Evolutionary conservation across 1,284 basidiomycete genomes (phyloP).

Genomic region (Ceraceosorus guamensis): DNA sequence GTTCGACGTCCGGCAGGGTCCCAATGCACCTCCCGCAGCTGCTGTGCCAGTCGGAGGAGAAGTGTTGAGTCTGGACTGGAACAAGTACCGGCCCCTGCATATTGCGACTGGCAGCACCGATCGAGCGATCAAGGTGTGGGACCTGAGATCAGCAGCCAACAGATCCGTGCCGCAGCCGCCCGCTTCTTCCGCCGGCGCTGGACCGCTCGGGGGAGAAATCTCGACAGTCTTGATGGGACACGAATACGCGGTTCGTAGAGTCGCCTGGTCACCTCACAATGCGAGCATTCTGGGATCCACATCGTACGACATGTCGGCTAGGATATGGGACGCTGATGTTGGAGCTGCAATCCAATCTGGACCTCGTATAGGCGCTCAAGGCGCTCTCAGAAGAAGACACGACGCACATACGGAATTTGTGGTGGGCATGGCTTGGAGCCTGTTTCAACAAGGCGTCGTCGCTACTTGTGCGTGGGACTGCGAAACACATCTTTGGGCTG

Average conservation of each 20-base stretch:
- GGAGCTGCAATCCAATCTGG: slow-evolving; percentile 18
- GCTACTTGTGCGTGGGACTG: slow-evolving; percentile 88
- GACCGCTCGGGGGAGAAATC: slow-evolving; percentile 11
- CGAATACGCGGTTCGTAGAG: slow-evolving; percentile 53
- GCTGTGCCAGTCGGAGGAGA: slow-evolving; percentile 40
- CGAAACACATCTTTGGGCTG: slow-evolving; percentile 63
- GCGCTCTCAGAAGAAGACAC: slow-evolving; percentile 56
- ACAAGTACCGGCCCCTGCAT: slow-evolving; percentile 74
- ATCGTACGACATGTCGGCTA: slow-evolving; percentile 92
- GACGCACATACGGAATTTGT: slow-evolving; percentile 91
- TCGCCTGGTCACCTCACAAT: slow-evolving; percentile 56
- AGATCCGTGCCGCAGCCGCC: slow-evolving; percentile 11
- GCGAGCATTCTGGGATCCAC: slow-evolving; percentile 71
- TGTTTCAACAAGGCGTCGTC: slow-evolving; percentile 72
- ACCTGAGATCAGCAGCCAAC: slow-evolving; percentile 50
- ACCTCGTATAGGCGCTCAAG: slow-evolving; percentile 47
- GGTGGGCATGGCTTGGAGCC: slow-evolving; percentile 74
- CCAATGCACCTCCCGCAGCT: slow-evolving; percentile 9
- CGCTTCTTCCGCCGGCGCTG: slow-evolving; percentile 3
- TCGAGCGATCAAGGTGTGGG: slow-evolving; percentile 71
- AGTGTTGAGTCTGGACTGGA: slow-evolving; percentile 74
- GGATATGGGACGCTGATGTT: slow-evolving; percentile 58
- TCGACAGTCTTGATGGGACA: slow-evolving; percentile 48
- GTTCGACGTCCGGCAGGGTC: slow-evolving; percentile 29
- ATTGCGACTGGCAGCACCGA: slow-evolving; percentile 77